phyloP scores from a whole-genome alignment of 345 rosid species.

The Rhodamnia rubescens region DNA sequence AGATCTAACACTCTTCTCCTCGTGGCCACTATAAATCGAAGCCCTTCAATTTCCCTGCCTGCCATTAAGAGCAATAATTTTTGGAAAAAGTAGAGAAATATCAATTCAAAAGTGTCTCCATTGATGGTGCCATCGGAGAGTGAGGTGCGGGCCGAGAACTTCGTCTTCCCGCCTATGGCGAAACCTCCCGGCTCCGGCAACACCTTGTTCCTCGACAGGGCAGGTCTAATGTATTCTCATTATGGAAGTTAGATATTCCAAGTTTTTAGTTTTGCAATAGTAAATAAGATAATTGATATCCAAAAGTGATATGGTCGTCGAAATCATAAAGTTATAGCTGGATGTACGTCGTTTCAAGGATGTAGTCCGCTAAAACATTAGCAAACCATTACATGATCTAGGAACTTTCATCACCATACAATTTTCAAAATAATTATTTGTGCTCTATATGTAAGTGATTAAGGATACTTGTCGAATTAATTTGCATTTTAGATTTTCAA shows the following conservation, averaged over 20 bases:
- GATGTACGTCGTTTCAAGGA: background rate
- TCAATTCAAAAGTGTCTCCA: background rate
- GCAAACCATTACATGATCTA: background rate
- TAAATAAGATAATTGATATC: too few species aligned
- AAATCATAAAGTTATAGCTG: background rate
- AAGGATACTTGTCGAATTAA: background rate
- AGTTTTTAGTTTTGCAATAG: background rate
- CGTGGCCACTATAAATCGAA: background rate
- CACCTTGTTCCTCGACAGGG: conserved; percentile 61
- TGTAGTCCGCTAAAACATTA: background rate
- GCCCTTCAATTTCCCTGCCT: background rate
- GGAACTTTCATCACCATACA: background rate
- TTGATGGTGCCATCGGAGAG: conserved; percentile 13
- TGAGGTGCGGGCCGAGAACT: conserved; percentile 31
- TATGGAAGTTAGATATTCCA: background rate
- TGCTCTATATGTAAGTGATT: background rate
- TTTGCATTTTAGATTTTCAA: too few species aligned
- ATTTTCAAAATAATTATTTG: background rate
- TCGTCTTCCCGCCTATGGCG: conserved; percentile 32
- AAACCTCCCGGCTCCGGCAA: conserved; percentile 53
- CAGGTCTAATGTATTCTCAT: conserved; percentile 16
- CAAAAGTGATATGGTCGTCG: too few species aligned
- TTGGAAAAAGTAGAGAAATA: background rate
- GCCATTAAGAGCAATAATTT: background rate
- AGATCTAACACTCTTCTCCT: background rate